These are phyloP conservation scores for Sherardia arvensis DNA, from an alignment of 257 asterid species.

Conservation along the genomic window DNA sequence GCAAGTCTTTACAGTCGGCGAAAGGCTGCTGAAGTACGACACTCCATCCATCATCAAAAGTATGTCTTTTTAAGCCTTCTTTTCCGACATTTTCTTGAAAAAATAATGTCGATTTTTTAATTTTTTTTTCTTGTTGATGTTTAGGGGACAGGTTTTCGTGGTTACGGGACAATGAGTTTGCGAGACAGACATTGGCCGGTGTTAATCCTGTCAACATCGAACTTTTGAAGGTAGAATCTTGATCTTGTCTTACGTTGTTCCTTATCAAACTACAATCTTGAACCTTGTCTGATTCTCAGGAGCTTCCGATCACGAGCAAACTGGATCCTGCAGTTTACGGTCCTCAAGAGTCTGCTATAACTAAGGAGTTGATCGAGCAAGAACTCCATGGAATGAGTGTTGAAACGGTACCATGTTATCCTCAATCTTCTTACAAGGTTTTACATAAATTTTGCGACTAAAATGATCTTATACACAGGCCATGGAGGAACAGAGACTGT, in stretches of 20 bases:
- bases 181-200: conserved; percentile 81
- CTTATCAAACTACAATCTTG: conserved; percentile 6
- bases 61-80: conserved; percentile 15
- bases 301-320: conserved; percentile 66
- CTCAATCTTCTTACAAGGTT: neutral
- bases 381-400: conserved; percentile 56
- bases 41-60: conserved; percentile 65
- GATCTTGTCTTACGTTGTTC: neutral
- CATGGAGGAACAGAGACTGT: conserved; percentile 49
- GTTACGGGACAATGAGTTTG: conserved; percentile 81
- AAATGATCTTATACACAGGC: conserved; percentile 34
- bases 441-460: neutral
- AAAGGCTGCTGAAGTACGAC: conserved; percentile 68
- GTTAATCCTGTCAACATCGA: conserved; percentile 74
- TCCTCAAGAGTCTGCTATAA: conserved; percentile 70
- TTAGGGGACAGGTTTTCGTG: conserved; percentile 84
- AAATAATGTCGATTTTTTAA: neutral
- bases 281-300: conserved; percentile 32
- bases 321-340: conserved; percentile 75
- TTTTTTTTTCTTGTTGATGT: neutral
- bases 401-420: conserved; percentile 43
- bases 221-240: conserved; percentile 50
- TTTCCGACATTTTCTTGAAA: neutral
- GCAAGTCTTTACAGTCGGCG: conserved; percentile 46
- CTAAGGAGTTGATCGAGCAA: conserved; percentile 48